Base-by-base conservation (phyloP, 208 protist species). In the Blastocrithidia nonstop region DNA sequence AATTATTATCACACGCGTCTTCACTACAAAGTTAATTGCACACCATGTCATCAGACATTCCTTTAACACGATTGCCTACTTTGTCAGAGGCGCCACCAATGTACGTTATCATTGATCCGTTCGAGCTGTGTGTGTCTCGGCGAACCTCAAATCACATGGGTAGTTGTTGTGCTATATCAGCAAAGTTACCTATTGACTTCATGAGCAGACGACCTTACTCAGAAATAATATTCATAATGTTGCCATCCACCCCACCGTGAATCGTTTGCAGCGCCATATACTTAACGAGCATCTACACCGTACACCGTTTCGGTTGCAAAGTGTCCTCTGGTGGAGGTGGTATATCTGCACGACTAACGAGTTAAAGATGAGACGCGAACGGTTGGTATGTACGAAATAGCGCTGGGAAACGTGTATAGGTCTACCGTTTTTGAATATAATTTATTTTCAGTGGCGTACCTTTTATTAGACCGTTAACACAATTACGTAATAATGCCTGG, bases 131-230 rank as follows among this genome's bases (percentile, higher is more conserved):
- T 15, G 51, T 22, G 19, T 79, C 68, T 20, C 61, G 61, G 1
- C 65, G 72, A 38, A 85, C 71, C 1, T 67, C 50, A 54, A 93
- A 93, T 75, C 76, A 88, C 70, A 74, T 65, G 6, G 85, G 85
- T 13, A 93, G 50, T 58, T 80, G 69, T 49, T 61, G 51, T 4
- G 63, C 77, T 6, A 93, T 35, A 4, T 71, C 45, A 1, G 37
- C 50, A 1, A 74, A n/a, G 24, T 54, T 57, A 4, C 85, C 85
- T 33, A 81, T 21, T 3, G 26, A 28, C 45, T 66, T 62, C 7
- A 88, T 9, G 15, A 84, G 19, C 0, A 26, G 1, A 7, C 77
- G 71, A 11, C 59, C 74, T 2, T 84, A 62, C 6, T 41, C 32
- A 6, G 71, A 62, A 0, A 88, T 32, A 0, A 45, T 8, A 13